Percentiles rank a stretch among this genome's conserved stretches.
phyloP scores from a whole-genome alignment of 2,329 filamentous ascomycete species.

The Aspergillus sp. region DNA sequence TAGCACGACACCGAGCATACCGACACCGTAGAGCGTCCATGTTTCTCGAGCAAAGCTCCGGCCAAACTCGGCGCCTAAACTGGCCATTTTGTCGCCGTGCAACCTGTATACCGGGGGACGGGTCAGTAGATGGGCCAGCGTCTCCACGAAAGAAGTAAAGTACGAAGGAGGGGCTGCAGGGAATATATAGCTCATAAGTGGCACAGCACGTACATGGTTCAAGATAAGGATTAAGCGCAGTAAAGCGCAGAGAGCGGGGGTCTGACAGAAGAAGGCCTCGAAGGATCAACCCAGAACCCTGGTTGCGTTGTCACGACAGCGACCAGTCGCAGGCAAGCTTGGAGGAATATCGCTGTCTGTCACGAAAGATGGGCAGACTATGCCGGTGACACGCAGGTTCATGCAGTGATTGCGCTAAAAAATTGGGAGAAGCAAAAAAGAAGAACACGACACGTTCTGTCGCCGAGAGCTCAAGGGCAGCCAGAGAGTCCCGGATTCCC shows the following conservation, averaged over 20 bases:
- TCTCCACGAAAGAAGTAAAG: constrained; percentile 3
- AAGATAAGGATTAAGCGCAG: background rate
- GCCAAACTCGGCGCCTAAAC: constrained; percentile 34
- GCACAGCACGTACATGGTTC: constrained; percentile 1
- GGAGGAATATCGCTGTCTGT: background rate
- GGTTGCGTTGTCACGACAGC: background rate
- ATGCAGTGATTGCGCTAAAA: constrained; percentile 7
- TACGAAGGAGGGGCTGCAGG: constrained; percentile 5
- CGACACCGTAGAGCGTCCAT: constrained; percentile 48
- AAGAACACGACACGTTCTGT: background rate
- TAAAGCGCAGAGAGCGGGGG: background rate
- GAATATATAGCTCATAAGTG: constrained; percentile 6
- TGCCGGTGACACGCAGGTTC: background rate
- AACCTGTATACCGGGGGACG: constrained; percentile 23
- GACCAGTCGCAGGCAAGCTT: background rate
- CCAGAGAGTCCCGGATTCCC: too few relatives aligned
- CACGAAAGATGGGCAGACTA: background rate
- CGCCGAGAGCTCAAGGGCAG: too few relatives aligned
- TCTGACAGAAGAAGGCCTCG: background rate
- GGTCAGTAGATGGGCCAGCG: constrained; percentile 12
- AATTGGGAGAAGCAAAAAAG: constrained; percentile 8
- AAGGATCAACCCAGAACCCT: constrained; percentile 8
- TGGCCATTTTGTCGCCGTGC: constrained; percentile 33
- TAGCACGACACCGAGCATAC: constrained; percentile 41
- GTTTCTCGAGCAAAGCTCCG: constrained; percentile 40